Evolutionary conservation across 352 stramenopile genomes (phyloP).

Genomic region (Phytophthora crassamura): DNA sequence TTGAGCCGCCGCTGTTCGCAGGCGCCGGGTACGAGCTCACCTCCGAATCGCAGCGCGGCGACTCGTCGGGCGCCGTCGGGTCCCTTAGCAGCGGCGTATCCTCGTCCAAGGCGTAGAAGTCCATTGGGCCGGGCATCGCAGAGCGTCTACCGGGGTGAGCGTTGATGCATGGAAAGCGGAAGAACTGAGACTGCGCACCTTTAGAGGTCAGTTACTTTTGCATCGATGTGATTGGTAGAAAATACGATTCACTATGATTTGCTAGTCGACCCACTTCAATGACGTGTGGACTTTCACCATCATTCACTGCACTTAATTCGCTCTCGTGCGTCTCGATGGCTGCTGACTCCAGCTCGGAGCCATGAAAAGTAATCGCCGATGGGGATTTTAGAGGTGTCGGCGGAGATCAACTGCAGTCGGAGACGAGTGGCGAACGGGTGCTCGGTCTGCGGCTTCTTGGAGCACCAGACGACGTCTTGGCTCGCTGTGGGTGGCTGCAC

Average conservation of each 20-base stretch:
- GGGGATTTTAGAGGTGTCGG: constrained; percentile 6
- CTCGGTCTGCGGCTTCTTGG: constrained; percentile 18
- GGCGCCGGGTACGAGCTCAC: constrained; percentile 14
- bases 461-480: constrained; percentile 6
- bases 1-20: constrained; percentile 13
- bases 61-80: constrained; percentile 11
- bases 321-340: constrained; percentile 8
- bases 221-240: constrained; percentile 20
- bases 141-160: background rate
- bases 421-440: constrained; percentile 22
- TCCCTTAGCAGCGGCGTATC: constrained; percentile 43
- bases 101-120: constrained; percentile 41
- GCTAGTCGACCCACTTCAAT: constrained; percentile 25
- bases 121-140: constrained; percentile 19
- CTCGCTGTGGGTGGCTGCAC: constrained; percentile 8
- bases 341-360: constrained; percentile 10
- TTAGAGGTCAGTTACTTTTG: no score
- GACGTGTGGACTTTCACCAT: background rate
- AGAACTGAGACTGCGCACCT: constrained; percentile 7
- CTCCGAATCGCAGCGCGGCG: constrained; percentile 33
- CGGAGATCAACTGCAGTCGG: constrained; percentile 17
- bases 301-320: constrained; percentile 11
- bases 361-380: constrained; percentile 22
- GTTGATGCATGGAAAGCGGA: constrained; percentile 10
- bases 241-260: constrained; percentile 17